Base-by-base conservation (phyloP, 2,329 filamentous ascomycete species). In the Leptographium flavum region DNA sequence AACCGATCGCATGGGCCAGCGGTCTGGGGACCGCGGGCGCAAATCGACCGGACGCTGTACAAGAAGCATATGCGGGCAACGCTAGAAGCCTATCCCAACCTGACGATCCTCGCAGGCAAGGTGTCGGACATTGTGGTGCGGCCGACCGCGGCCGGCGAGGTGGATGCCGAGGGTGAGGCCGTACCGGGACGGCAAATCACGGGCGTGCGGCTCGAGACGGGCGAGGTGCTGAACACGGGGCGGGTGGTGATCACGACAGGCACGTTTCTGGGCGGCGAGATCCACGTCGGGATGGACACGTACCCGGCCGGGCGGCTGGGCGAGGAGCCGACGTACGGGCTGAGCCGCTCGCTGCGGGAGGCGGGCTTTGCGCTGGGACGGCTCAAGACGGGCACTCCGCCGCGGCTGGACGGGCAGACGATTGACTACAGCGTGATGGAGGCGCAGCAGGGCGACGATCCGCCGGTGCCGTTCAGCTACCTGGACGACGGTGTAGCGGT, bases 231-330 rank as follows among this genome's bases (percentile, higher is more conserved):
- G 51, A 74, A 79, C 2, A 85, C 90, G 1, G 77, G 73, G 39
- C 80, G 81, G 50, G 88, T 96, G 31, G 76, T 98, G 22, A 95
- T 98, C 54, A 96, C 92, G 0, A 98, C 92, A 0, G 92, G 92
- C 0, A 98, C 92, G 0, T 98, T 98, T 57, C 65, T 98, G 5
- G 83, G 90, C 11, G 92, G 88, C 17, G 92, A 98, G 62, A 98
- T 98, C 50, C 92, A 98, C 56, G 93, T 98, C 50, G 92, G 87
- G 0, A 66, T 96, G 8, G 75, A 94, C 44, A 74, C 73, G 3
- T 94, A 78, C 57, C 88, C 92, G 0, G 84, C 92, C 0, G 92
- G 92, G 1, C 79, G 92, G 9, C 87, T 98, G 69, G 92, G 90
- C 11, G 92, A 98, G 64, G 85, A 85, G 21, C 88, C 92, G 1